Percentiles rank a stretch among this genome's conserved stretches.
phyloP scores from a whole-genome alignment of 2,329 filamentous ascomycete species.

The Neofusicoccum laricinum region DNA sequence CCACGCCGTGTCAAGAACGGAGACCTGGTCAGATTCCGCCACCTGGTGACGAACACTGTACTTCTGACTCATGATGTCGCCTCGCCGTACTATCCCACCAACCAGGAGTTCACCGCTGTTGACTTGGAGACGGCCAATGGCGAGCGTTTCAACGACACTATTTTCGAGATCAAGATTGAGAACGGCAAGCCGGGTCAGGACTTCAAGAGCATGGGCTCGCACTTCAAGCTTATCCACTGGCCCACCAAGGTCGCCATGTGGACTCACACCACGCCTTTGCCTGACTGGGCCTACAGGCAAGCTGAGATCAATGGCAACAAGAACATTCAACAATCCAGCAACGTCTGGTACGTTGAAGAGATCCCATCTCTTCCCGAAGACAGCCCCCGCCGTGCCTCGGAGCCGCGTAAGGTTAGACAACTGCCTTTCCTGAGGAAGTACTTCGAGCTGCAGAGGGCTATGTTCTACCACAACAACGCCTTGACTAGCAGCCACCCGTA shows the following conservation, averaged over 20 bases:
- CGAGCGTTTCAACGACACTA: slow-evolving; percentile 77
- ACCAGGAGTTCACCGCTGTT: slow-evolving; percentile 95
- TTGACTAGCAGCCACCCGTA: slow-evolving; percentile 97
- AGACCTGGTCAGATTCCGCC: slow-evolving; percentile 81
- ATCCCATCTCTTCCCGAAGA: slow-evolving; percentile 75
- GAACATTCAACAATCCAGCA: slow-evolving; percentile 83
- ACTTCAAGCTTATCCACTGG: slow-evolving; percentile 94
- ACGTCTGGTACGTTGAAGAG: slow-evolving; percentile 91
- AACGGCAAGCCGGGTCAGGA: slow-evolving; percentile 75
- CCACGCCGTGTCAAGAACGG: slow-evolving; percentile 74
- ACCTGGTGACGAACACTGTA: slow-evolving; percentile 79
- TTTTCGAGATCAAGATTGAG: slow-evolving; percentile 91
- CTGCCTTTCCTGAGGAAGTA: slow-evolving; percentile 92
- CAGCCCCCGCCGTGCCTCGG: slow-evolving; percentile 70
- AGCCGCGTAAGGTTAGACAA: slow-evolving; percentile 74
- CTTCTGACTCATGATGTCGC: slow-evolving; percentile 95
- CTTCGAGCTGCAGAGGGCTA: slow-evolving; percentile 91
- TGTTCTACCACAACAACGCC: slow-evolving; percentile 99
- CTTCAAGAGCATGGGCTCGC: slow-evolving; percentile 85
- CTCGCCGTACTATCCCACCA: slow-evolving; percentile 92
- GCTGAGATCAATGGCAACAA: slow-evolving; percentile 99
- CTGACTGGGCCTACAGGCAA: slow-evolving; percentile 95
- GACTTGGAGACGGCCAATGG: slow-evolving; percentile 68
- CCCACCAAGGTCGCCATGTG: slow-evolving; percentile 98
- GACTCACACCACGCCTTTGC: slow-evolving; percentile 93